Evolutionary conservation across 192 early-diverging fungal genomes (phyloP), one percentile per base, ranked within the genome.

Genomic region (Polychytrium aggregatum): DNA sequence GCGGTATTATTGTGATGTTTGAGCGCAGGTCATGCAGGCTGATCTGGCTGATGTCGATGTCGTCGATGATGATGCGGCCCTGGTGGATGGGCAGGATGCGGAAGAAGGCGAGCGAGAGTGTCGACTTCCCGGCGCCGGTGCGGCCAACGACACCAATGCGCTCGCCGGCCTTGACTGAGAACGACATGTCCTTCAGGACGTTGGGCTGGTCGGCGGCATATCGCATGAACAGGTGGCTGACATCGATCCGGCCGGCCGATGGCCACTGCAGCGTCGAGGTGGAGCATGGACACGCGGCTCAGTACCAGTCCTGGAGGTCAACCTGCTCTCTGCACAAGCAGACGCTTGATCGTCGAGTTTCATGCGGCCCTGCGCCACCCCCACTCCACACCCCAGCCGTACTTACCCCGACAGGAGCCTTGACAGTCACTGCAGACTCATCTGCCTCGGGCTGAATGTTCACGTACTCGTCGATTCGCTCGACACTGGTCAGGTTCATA

Each of bases 401-500:
- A n/a, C n/a, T n/a, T n/a, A n/a, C n/a, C n/a, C n/a, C n/a, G n/a
- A n/a, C 14, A 3, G 58, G 58, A 10, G 6, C 2, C 28, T 52
- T 30, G 69, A 55, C 66, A 9, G 72, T 71, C 14, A 83, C 67
- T 14, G 78, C 50, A 26, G 73, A 58, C 11, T 81, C 62, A 0
- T 51, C 48, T 46, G 84, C 76, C 48, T 94, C 90, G 52, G 89
- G 82, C 24, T 83, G 82, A 36, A 92, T 54, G 2, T 60, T 40
- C 57, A 85, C 50, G 50, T 94, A 94, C 65, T 92, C 87, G 24
- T 79, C 63, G 35, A 90, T 64, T 46, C 90, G 84, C 65, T 94
- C 90, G 37, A 92, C 79, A 1, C 83, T 85, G 62, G 89, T 92
- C 81, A 94, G 68, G 48, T 70, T 76, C 73, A 88, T 82, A 57